A percentile compares a stretch with the other conserved stretches of the same genome.
phyloP scores from a whole-genome alignment of 2,329 filamentous ascomycete genomes.

The Alternaria novae-zelandiae region DNA sequence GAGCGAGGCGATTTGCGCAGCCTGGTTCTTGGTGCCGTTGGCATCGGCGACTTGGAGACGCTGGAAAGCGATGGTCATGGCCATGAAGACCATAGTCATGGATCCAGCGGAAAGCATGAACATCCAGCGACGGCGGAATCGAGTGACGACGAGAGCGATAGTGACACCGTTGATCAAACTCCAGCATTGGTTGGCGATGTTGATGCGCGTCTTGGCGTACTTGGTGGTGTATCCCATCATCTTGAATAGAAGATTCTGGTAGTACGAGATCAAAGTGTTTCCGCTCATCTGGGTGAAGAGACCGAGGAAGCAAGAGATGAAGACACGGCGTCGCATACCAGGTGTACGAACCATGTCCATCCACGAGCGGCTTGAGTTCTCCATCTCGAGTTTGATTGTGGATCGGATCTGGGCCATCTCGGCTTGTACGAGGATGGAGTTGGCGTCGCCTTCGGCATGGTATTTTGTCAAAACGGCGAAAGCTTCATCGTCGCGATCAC shows the following conservation, averaged over 20 bases:
- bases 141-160: slow-evolving; percentile 49
- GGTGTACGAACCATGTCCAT: slow-evolving; percentile 58
- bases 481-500: slow-evolving; percentile 56
- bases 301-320: slow-evolving; percentile 41
- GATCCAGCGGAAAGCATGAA: slow-evolving; percentile 58
- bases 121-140: slow-evolving; percentile 53
- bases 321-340: slow-evolving; percentile 48
- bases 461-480: slow-evolving; percentile 48
- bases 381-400: slow-evolving; percentile 62
- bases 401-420: slow-evolving; percentile 67
- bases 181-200: slow-evolving; percentile 52
- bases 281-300: slow-evolving; percentile 51
- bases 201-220: slow-evolving; percentile 51
- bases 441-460: slow-evolving; percentile 53
- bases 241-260: slow-evolving; percentile 44
- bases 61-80: slow-evolving; percentile 61
- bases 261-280: slow-evolving; percentile 50
- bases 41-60: slow-evolving; percentile 32
- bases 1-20: slow-evolving; percentile 52
- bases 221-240: slow-evolving; percentile 49
- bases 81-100: slow-evolving; percentile 62
- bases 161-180: slow-evolving; percentile 47
- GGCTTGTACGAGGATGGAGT: slow-evolving; percentile 53
- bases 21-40: slow-evolving; percentile 34
- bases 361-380: slow-evolving; percentile 62